These are phyloP conservation scores for Ophiostoma himal-ulmi DNA, from an alignment of 2,329 filamentous ascomycete genomes.

Conservation along the genomic window DNA sequence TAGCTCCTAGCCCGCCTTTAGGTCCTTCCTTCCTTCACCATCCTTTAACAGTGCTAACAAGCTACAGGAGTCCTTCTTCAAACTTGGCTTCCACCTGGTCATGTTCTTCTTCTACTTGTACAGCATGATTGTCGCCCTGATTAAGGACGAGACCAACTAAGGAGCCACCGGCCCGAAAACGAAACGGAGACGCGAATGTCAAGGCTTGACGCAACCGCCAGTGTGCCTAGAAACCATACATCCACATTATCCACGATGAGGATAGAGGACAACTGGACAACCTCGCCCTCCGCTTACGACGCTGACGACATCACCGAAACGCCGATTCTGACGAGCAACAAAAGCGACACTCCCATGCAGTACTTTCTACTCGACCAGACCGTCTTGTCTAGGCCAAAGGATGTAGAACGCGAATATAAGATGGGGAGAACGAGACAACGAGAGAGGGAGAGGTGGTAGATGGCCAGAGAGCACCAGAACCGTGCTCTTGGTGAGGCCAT, in stretches of 20 bases:
- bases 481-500: neutral
- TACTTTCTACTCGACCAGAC: neutral
- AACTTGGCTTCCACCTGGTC: constrained; percentile 95
- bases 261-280: neutral
- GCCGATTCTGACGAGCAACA: neutral
- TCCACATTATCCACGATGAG: neutral
- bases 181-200: neutral
- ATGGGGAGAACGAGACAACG: neutral
- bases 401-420: neutral
- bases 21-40: neutral
- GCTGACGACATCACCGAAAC: neutral
- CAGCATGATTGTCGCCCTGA: constrained; percentile 96
- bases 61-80: constrained; percentile 89
- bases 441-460: neutral
- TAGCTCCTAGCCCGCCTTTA: too few relatives aligned
- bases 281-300: neutral
- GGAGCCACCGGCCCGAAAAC: neutral
- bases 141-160: constrained; percentile 89
- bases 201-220: neutral
- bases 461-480: neutral
- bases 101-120: constrained; percentile 99
- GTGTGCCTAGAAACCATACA: neutral
- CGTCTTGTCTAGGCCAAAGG: neutral
- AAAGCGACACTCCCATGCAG: neutral
- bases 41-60: constrained; percentile 10